Evolutionary conservation across 202 grass and related monocot species (phyloP), one percentile per base, ranked within the genome.

Genomic region (Zoysia matrella): DNA sequence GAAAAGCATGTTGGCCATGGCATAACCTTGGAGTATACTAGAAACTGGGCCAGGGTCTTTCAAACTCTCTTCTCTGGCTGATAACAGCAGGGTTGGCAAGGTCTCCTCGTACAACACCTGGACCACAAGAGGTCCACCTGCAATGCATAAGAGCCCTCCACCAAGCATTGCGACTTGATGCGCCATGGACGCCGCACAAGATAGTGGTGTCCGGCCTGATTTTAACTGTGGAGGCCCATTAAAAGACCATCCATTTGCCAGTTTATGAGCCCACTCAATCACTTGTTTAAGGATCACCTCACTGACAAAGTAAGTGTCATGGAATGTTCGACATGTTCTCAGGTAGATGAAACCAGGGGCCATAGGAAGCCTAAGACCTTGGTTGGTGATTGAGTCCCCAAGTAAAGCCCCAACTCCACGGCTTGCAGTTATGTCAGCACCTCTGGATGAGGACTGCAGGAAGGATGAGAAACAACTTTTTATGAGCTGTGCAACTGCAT

Each of bases 101-200:
- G 96, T 92, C 50, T 98, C 96, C 85, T 98, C 96, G 58, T 93
- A 98, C 66, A 98, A 53, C 72, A 95, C 85, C 77, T 98, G 96
- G 48, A 98, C 89, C 55, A 93, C 66, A 56, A 90, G 84, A 47
- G 83, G 52, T 14, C 92, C 92, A 65, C 96, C 96, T 47, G 92
- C 96, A 82, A 92, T 66, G 82, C 89, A 98, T 30, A 98, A 74
- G 61, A 98, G 87, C 76, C 80, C 92, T 60, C 85, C 92, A 40
- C 90, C 96, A 71, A 98, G 85, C 67, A 88, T 90, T 1, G 96
- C 96, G 36, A 93, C 92, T 71, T 98, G 92, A 62, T 91, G 83
- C 7, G 76, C 91, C 73, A 90, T 84, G 55, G 80, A 93, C 61
- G 83, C 83, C 39, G 92, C 92, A 71, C 87, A 81, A 55, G 91